These are phyloP conservation scores for Nemania sp. DNA, from an alignment of 2,329 filamentous ascomycete species.

Conservation along the genomic window DNA sequence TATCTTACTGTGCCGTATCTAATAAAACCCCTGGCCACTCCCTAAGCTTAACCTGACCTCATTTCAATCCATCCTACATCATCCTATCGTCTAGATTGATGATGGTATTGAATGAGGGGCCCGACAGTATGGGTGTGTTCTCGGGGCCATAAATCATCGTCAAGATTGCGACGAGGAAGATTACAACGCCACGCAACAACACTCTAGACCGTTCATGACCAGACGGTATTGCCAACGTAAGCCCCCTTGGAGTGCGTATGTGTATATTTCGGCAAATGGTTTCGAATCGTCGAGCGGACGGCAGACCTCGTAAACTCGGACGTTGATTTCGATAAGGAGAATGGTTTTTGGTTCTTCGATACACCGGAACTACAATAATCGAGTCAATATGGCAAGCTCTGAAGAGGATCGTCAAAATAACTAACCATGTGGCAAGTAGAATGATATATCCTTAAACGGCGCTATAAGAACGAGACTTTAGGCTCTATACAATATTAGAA, in stretches of 20 bases:
- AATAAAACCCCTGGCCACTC: slow-evolving; percentile 23
- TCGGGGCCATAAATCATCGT: no score
- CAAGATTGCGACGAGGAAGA: slow-evolving; percentile 12
- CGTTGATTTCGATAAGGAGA: slow-evolving; percentile 7
- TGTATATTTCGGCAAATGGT: slow-evolving; percentile 13
- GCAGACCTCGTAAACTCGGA: slow-evolving; percentile 19
- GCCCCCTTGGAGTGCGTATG: slow-evolving; percentile 18
- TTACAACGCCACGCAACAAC: slow-evolving; percentile 41
- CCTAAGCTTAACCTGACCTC: slow-evolving; percentile 22
- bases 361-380: slow-evolving; percentile 1
- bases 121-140: slow-evolving; percentile 21
- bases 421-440: neutral
- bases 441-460: neutral
- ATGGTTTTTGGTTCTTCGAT: neutral
- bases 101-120: slow-evolving; percentile 22
- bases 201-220: slow-evolving; percentile 21
- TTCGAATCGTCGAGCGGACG: slow-evolving; percentile 13
- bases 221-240: slow-evolving; percentile 14
- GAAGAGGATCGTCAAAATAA: neutral
- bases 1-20: slow-evolving; percentile 11
- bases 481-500: neutral
- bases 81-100: slow-evolving; percentile 20
- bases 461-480: no score
- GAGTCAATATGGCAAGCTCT: neutral
- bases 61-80: slow-evolving; percentile 6